A percentile compares a stretch with the other conserved stretches of the same genome.
Evolutionary conservation across 495 filamentous ascomycete species (phyloP).

Genomic region (Trichoderma gamsii): DNA sequence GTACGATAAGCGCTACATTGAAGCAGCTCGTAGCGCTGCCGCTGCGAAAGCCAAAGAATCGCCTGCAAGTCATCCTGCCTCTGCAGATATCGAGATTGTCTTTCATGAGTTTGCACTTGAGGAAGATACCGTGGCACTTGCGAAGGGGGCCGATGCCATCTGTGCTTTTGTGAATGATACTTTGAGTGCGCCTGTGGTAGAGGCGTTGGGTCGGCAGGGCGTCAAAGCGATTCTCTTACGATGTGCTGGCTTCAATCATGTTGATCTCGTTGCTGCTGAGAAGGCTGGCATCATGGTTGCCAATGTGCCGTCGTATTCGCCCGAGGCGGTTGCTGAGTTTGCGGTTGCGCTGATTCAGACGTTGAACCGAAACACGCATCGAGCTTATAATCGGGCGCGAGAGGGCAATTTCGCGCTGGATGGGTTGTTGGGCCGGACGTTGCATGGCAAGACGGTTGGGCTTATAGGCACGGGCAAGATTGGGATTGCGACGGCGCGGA

Average conservation of each 20-base stretch:
- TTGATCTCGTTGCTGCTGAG: slow-evolving; percentile 53
- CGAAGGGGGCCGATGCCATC: slow-evolving; percentile 48
- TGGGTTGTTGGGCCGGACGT: slow-evolving; percentile 54
- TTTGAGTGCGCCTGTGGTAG: slow-evolving; percentile 46
- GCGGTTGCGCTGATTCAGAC: slow-evolving; percentile 61
- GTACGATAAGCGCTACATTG: slow-evolving; percentile 52
- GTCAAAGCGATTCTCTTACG: slow-evolving; percentile 56
- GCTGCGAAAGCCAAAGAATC: slow-evolving; percentile 21
- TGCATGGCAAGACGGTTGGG: slow-evolving; percentile 57
- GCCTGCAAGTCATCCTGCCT: neutral
- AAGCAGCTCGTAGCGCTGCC: slow-evolving; percentile 24
- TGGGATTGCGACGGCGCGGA: slow-evolving; percentile 44
- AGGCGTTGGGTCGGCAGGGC: slow-evolving; percentile 40
- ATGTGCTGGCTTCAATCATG: slow-evolving; percentile 67
- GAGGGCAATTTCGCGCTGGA: slow-evolving; percentile 67
- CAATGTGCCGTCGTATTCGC: slow-evolving; percentile 62
- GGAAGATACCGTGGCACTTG: slow-evolving; percentile 51
- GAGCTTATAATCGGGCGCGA: slow-evolving; percentile 64
- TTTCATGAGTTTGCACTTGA: slow-evolving; percentile 53
- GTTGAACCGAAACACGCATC: slow-evolving; percentile 64
- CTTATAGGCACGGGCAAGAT: slow-evolving; percentile 52
- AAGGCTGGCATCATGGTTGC: slow-evolving; percentile 56
- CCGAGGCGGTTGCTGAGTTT: slow-evolving; percentile 69
- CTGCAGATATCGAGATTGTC: slow-evolving; percentile 30
- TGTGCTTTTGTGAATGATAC: slow-evolving; percentile 70